These are phyloP conservation scores for Stemphylium beticola DNA, from an alignment of 2,329 filamentous ascomycete genomes.

Conservation along the genomic window DNA sequence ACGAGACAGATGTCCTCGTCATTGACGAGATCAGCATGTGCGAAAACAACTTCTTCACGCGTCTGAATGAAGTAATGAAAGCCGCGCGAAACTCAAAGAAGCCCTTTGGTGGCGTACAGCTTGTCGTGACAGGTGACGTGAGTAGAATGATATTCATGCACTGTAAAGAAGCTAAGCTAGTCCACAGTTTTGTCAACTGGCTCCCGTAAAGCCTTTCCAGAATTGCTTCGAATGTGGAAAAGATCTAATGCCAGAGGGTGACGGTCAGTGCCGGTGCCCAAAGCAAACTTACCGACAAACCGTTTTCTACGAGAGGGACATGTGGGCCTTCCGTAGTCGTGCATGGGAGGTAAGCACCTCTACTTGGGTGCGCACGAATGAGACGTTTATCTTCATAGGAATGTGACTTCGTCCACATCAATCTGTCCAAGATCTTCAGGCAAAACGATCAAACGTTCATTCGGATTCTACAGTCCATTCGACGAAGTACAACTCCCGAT, in stretches of 20 bases:
- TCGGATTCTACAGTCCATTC: conserved; percentile 61
- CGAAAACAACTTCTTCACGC: conserved; percentile 60
- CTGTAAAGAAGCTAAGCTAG: too few species aligned
- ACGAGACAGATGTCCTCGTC: conserved; percentile 61
- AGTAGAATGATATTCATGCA: background rate
- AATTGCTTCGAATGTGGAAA: conserved; percentile 59
- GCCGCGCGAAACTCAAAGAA: conserved; percentile 12
- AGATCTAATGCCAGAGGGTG: conserved; percentile 17
- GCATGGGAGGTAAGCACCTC: conserved; percentile 53
- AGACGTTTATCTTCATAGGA: conserved; percentile 24
- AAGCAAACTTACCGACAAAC: conserved; percentile 23
- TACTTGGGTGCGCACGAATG: background rate
- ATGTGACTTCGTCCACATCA: conserved; percentile 60
- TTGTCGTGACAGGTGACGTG: conserved; percentile 63
- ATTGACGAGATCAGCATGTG: conserved; percentile 73
- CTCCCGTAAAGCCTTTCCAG: conserved; percentile 64
- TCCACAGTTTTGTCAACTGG: conserved; percentile 49
- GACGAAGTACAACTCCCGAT: conserved; percentile 51
- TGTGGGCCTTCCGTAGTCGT: conserved; percentile 65
- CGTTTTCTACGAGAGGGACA: conserved; percentile 56
- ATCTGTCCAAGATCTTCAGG: conserved; percentile 63
- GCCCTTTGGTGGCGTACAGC: conserved; percentile 58
- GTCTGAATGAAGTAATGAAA: conserved; percentile 57
- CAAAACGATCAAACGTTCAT: conserved; percentile 63
- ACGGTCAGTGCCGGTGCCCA: too few species aligned